phyloP scores from a whole-genome alignment of 352 stramenopile genomes.

The Globisporangium spinosum region DNA sequence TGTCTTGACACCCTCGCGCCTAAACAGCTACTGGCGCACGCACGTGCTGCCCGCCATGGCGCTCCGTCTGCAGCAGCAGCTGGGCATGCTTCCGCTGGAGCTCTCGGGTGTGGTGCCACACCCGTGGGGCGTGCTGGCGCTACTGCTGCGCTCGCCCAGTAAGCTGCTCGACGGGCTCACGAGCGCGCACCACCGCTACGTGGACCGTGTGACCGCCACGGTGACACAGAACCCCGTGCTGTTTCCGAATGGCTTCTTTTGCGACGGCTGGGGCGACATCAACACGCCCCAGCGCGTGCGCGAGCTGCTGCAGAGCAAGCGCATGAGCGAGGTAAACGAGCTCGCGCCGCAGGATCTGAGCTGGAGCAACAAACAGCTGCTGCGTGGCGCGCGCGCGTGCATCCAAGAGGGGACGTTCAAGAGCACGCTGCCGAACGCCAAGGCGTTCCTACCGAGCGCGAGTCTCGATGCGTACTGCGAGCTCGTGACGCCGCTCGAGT shows the following conservation, averaged over 20 bases:
- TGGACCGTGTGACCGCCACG: slow-evolving; percentile 60
- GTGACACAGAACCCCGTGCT: slow-evolving; percentile 71
- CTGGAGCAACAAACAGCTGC: slow-evolving; percentile 27
- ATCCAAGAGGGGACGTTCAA: slow-evolving; percentile 50
- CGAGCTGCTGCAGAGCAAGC: slow-evolving; percentile 55
- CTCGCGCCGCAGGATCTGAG: slow-evolving; percentile 28
- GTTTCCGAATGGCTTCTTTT: slow-evolving; percentile 81
- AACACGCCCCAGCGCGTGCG: slow-evolving; percentile 52
- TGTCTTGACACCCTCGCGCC: neutral
- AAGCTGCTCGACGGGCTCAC: slow-evolving; percentile 58
- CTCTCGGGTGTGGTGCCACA: slow-evolving; percentile 29
- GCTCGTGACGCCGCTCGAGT: slow-evolving; percentile 61
- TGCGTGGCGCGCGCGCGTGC: slow-evolving; percentile 34
- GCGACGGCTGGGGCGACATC: slow-evolving; percentile 74
- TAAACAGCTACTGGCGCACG: slow-evolving; percentile 8
- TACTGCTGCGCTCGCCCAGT: slow-evolving; percentile 54
- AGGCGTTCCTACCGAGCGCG: slow-evolving; percentile 44
- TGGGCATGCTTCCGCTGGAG: slow-evolving; percentile 17
- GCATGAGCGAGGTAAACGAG: slow-evolving; percentile 50
- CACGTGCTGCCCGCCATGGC: slow-evolving; percentile 5
- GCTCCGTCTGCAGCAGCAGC: neutral
- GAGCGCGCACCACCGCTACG: slow-evolving; percentile 58
- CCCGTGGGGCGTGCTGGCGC: slow-evolving; percentile 55
- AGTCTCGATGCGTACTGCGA: slow-evolving; percentile 67
- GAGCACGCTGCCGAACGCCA: slow-evolving; percentile 56